A percentile compares a stretch with the other conserved stretches of the same genome.
phyloP scores from a whole-genome alignment of 1,284 basidiomycete genomes.

The Sanguinoderma infundibulare region DNA sequence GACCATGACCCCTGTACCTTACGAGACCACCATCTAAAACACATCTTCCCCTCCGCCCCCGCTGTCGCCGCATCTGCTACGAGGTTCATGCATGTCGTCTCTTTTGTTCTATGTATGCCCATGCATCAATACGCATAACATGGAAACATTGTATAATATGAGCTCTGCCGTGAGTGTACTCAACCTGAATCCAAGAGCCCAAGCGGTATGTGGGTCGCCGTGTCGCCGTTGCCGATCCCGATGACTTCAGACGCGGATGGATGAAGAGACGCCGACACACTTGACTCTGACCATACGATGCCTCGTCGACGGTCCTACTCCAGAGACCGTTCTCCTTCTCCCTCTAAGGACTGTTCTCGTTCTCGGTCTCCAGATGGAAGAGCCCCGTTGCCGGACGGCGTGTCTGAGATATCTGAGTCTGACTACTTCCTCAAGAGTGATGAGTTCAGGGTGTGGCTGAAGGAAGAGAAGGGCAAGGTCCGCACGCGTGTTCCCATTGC shows the following conservation, averaged over 20 bases:
- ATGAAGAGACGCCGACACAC: background rate
- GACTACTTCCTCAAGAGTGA: conserved; percentile 81
- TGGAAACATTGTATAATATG: conserved; percentile 30
- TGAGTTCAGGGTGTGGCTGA: conserved; percentile 80
- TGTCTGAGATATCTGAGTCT: conserved; percentile 63
- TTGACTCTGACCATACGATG: conserved; percentile 21
- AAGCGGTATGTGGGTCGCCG: background rate
- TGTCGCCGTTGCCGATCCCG: too few species aligned
- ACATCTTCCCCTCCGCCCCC: conserved; percentile 10
- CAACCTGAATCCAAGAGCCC: too few species aligned
- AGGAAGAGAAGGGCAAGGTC: conserved; percentile 78
- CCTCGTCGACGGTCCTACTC: conserved; percentile 32
- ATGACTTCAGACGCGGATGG: too few species aligned
- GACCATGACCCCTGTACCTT: conserved; percentile 91
- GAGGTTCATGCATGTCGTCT: conserved; percentile 36
- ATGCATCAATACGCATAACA: conserved; percentile 38
- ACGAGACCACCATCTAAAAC: conserved; percentile 84
- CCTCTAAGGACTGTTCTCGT: conserved; percentile 32
- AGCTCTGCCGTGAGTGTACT: background rate
- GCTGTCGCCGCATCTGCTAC: conserved; percentile 21
- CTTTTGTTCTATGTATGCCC: conserved; percentile 34
- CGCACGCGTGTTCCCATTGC: conserved; percentile 19
- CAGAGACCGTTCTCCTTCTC: conserved; percentile 29
- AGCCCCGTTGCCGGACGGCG: conserved; percentile 53
- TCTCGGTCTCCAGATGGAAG: conserved; percentile 51